A percentile compares a stretch with the other conserved stretches of the same genome.
phyloP scores from a whole-genome alignment of 768 basidiomycete genomes.

The Auricularia auricula-judae region DNA sequence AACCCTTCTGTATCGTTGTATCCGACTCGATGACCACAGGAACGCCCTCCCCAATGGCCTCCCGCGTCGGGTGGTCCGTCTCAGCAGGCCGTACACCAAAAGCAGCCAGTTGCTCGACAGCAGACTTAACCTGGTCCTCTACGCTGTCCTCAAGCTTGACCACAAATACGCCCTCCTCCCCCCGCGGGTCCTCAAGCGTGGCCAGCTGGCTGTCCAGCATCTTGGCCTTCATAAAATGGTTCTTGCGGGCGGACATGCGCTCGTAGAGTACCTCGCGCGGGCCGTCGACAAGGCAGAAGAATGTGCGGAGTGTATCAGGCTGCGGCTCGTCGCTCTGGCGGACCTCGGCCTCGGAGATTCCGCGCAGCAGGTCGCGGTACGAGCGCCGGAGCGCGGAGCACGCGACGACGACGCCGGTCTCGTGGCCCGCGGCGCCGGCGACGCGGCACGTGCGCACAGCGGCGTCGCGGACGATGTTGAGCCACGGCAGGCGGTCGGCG shows the following conservation, averaged over 20 bases:
- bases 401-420: constrained; percentile 60
- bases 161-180: constrained; percentile 55
- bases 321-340: constrained; percentile 15
- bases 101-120: constrained; percentile 27
- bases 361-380: constrained; percentile 78
- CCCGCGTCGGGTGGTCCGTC: background rate
- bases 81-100: constrained; percentile 1
- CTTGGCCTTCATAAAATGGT: constrained; percentile 73
- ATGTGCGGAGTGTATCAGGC: constrained; percentile 40
- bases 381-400: constrained; percentile 75
- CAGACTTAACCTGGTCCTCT: constrained; percentile 42
- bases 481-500: constrained; percentile 78
- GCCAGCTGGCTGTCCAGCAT: constrained; percentile 76
- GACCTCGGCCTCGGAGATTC: constrained; percentile 24
- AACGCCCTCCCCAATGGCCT: background rate
- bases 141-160: constrained; percentile 45
- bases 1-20: background rate
- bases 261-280: constrained; percentile 41
- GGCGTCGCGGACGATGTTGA: constrained; percentile 54
- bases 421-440: constrained; percentile 13
- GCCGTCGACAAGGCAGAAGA: constrained; percentile 74
- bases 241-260: constrained; percentile 50
- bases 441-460: constrained; percentile 36
- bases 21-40: background rate
- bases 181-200: constrained; percentile 59